These are phyloP conservation scores for Galeopsis tetrahit DNA, from an alignment of 257 asterid species.

Conservation along the genomic window DNA sequence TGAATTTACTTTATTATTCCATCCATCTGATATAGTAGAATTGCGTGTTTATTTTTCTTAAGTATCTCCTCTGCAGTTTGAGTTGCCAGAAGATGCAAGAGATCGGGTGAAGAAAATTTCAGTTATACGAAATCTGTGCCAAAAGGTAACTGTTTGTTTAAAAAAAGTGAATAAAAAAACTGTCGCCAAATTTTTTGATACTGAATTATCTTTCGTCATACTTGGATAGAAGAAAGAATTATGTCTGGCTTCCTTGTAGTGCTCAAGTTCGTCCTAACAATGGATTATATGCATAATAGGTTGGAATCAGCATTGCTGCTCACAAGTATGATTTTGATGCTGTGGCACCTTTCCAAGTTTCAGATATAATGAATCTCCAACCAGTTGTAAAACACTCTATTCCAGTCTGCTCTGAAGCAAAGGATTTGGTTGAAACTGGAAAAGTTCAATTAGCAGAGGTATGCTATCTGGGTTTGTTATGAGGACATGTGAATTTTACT, in stretches of 20 bases:
- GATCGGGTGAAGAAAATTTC: slow-evolving; percentile 68
- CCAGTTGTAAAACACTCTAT: slow-evolving; percentile 97
- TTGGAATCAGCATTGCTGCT: slow-evolving; percentile 81
- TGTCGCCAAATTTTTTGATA: neutral
- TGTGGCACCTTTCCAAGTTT: slow-evolving; percentile 73
- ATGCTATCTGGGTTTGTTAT: slow-evolving; percentile 20
- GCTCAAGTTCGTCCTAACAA: neutral
- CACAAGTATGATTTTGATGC: slow-evolving; percentile 76
- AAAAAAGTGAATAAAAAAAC: neutral
- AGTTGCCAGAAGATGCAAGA: slow-evolving; percentile 71
- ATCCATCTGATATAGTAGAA: neutral
- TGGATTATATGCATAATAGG: slow-evolving; percentile 44
- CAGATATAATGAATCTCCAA: slow-evolving; percentile 80
- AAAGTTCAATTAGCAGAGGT: slow-evolving; percentile 96
- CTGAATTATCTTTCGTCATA: neutral
- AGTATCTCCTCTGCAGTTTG: slow-evolving; percentile 58
- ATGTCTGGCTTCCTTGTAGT: neutral
- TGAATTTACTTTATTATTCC: slow-evolving; percentile 27
- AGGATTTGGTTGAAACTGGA: slow-evolving; percentile 91
- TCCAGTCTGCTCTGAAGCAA: slow-evolving; percentile 94
- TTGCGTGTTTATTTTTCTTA: slow-evolving; percentile 24
- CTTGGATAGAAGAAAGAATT: neutral
- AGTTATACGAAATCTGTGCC: slow-evolving; percentile 81
- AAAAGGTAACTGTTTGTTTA: slow-evolving; percentile 56
- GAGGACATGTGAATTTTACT: neutral